Conservation (phyloP, 2,329 filamentous ascomycete genomes). For the Juglanconis oblonga region DNA sequence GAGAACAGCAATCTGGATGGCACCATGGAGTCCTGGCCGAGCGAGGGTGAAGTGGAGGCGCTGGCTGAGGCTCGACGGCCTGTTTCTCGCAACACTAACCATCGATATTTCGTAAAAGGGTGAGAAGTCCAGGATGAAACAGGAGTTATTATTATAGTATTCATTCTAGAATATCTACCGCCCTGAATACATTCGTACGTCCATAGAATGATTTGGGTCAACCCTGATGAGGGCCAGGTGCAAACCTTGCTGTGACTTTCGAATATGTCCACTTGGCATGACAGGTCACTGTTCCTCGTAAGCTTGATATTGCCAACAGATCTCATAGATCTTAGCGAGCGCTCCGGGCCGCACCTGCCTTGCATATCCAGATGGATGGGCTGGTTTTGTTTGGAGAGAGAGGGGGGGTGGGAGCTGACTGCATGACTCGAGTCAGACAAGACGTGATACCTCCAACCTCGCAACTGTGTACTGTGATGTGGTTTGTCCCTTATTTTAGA, state of each 20-base stretch:
- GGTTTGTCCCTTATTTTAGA: too few species aligned
- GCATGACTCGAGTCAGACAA: too few species aligned
- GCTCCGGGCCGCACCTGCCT: constrained; percentile 13
- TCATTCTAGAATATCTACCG: not conserved
- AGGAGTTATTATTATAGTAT: not conserved
- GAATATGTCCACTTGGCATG: too few species aligned
- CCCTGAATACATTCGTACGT: not conserved
- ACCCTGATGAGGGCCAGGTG: too few species aligned
- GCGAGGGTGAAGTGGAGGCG: constrained; percentile 24
- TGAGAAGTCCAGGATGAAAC: not conserved
- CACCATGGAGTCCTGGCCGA: constrained; percentile 24
- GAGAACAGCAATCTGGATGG: not conserved
- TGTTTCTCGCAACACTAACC: constrained; percentile 22
- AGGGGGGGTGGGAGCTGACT: too few species aligned
- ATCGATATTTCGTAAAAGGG: constrained; percentile 20
- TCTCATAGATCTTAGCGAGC: constrained; percentile 6
- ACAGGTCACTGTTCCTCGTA: too few species aligned
- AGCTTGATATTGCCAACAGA: not conserved
- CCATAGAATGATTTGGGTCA: too few species aligned
- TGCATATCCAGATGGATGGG: constrained; percentile 6
- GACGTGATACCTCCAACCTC: too few species aligned
- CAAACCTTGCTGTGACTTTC: too few species aligned
- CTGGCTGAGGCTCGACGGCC: constrained; percentile 26
- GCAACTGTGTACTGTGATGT: too few species aligned
- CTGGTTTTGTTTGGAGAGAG: too few species aligned